Evolutionary conservation across 2,329 filamentous ascomycete genomes (phyloP).

Genomic region (Xylaria arbuscula): DNA sequence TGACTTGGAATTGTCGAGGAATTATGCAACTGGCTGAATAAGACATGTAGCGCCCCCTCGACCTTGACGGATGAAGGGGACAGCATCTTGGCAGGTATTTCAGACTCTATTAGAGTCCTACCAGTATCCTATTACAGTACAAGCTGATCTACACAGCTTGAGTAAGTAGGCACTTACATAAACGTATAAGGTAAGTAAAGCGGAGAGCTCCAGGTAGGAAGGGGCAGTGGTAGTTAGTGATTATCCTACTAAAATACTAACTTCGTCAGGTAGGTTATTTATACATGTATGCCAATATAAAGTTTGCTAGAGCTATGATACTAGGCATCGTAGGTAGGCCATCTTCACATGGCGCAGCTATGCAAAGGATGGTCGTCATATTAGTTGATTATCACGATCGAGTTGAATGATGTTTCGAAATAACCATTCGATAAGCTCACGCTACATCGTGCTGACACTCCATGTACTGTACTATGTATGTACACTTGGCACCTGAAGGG

Average conservation of each 20-base stretch:
- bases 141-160: no score
- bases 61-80: not conserved
- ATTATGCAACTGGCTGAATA: not conserved
- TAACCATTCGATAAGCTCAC: not conserved
- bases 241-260: not conserved
- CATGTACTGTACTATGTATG: no score
- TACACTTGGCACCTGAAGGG: not conserved
- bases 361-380: not conserved
- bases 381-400: not conserved
- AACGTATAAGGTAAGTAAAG: not conserved
- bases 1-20: not conserved
- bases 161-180: not conserved
- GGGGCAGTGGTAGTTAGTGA: slow-evolving; percentile 1
- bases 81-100: not conserved
- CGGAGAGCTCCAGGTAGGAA: not conserved
- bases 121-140: no score
- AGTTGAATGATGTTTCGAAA: not conserved
- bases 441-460: no score
- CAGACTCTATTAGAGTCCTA: not conserved
- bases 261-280: not conserved
- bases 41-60: not conserved
- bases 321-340: not conserved
- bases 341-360: slow-evolving; percentile 1
- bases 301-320: not conserved
- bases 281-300: not conserved